phyloP scores from a whole-genome alignment of 345 rosid species.

The Brassica carinata region DNA sequence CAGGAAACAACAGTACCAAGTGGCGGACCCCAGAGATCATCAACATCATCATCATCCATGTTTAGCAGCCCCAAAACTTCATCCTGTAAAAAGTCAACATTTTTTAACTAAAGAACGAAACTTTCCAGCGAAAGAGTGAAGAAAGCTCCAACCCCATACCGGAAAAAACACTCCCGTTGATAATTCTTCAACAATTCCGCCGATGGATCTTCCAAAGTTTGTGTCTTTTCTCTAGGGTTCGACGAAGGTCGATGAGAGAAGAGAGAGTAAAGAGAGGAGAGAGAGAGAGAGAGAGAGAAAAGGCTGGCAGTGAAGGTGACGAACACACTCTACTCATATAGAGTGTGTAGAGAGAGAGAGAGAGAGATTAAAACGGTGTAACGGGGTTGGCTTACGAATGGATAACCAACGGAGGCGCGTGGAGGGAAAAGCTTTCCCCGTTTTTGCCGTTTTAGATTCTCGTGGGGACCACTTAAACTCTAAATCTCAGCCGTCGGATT shows the following conservation, averaged over 20 bases:
- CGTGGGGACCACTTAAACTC: constrained; percentile 15
- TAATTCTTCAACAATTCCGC: neutral
- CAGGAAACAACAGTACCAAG: constrained; percentile 33
- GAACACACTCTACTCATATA: constrained; percentile 35
- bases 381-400: constrained; percentile 33
- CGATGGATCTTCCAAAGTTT: neutral
- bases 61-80: constrained; percentile 15
- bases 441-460: constrained; percentile 17
- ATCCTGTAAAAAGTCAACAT: constrained; percentile 31
- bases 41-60: constrained; percentile 42
- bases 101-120: neutral
- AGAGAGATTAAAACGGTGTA: constrained; percentile 28
- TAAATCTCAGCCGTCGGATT: constrained; percentile 31
- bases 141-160: constrained; percentile 10
- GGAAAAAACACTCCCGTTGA: neutral
- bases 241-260: constrained; percentile 23
- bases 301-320: constrained; percentile 43
- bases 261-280: constrained; percentile 8
- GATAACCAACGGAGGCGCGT: constrained; percentile 41
- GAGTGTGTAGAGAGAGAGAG: neutral
- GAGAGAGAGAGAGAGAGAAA: neutral
- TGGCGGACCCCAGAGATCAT: constrained; percentile 68
- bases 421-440: constrained; percentile 20
- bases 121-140: neutral
- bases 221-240: constrained; percentile 33